Evolutionary conservation across 192 early-diverging fungal genomes (phyloP), one percentile per base, ranked within the genome.

Genomic region (Phycomyces nitens): DNA sequence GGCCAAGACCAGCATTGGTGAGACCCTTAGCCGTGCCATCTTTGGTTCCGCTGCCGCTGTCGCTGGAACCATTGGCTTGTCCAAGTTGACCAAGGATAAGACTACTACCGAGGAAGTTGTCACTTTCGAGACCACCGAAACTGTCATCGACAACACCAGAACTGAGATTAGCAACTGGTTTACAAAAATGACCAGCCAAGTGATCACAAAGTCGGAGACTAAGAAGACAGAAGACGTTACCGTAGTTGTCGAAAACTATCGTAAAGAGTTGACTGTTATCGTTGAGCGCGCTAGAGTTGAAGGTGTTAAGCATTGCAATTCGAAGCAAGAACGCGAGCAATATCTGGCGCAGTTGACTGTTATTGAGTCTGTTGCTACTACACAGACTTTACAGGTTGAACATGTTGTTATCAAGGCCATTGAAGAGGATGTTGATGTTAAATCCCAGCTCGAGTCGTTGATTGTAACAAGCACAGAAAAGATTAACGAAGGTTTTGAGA

Each of bases 11-110:
- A 47, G 18, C 3, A 54, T 63, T 63, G 62, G 53, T 41, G 38
- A 63, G 39, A 49, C 44, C 44, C 12, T 14, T 47, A 18, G 18
- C 15, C 29, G 29, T 34, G 44, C 44, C 12, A 47, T 47, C 12
- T n/a, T 18, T 59, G 65, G 56, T 27, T 24, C 44, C 27, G 56
- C 57, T n/a, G 58, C 54, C 7, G 57, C 59, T 40, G 65, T 38
- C 16, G 64, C 51, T 18, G 64, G 51, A 42, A 38, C 56, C 14
- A 55, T 41, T 34, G 15, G 56, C 5, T 54, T 38, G 16, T 27
- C 56, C 23, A 58, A 21, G 20, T 34, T 58, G 11, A 5, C 56
- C 29, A 34, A 34, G 29, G 29, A 34, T 7, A 34, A 34, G 29
- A 7, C 2, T 4, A 34, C 47, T 16, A 50, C n/a, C 27, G 29